phyloP scores from a whole-genome alignment of 768 basidiomycete species.

The Leucosporidium yakuticum region DNA sequence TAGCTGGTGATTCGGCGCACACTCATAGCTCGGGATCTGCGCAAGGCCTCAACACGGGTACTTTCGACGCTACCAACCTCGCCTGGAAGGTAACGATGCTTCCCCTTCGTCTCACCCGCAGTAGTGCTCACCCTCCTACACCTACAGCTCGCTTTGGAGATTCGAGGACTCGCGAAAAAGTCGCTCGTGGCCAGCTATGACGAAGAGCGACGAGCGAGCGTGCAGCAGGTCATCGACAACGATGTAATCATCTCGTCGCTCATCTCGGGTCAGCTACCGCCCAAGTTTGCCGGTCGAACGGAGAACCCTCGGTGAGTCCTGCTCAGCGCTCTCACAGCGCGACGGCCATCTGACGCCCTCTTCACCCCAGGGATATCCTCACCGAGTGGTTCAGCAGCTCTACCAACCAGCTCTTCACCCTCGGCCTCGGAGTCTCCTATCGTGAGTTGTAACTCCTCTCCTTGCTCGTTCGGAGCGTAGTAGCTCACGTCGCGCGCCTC shows the following conservation, averaged over 20 bases:
- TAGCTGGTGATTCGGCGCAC: conserved; percentile 34
- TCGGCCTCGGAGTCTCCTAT: conserved; percentile 35
- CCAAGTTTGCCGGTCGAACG: conserved; percentile 19
- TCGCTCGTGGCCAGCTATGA: conserved; percentile 26
- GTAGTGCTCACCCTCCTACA: neutral
- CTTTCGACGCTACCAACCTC: conserved; percentile 32
- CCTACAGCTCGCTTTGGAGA: conserved; percentile 11
- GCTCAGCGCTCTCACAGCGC: no score
- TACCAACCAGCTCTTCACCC: conserved; percentile 26
- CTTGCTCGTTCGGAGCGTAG: neutral
- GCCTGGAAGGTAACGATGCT: conserved; percentile 4
- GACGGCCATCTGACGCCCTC: no score
- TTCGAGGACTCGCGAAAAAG: conserved; percentile 14
- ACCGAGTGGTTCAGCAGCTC: conserved; percentile 25
- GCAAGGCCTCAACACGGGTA: conserved; percentile 37
- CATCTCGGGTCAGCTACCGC: conserved; percentile 31
- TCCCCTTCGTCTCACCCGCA: neutral
- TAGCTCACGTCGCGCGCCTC: neutral
- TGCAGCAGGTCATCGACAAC: conserved; percentile 32
- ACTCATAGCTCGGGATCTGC: conserved; percentile 31
- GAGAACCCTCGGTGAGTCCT: conserved; percentile 3
- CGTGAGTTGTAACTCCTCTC: neutral
- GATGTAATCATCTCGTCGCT: conserved; percentile 33
- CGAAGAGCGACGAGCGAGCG: conserved; percentile 21
- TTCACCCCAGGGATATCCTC: conserved; percentile 14